Base-by-base conservation (phyloP, 2,329 filamentous ascomycete species). In the Furcasterigmium furcatum region DNA sequence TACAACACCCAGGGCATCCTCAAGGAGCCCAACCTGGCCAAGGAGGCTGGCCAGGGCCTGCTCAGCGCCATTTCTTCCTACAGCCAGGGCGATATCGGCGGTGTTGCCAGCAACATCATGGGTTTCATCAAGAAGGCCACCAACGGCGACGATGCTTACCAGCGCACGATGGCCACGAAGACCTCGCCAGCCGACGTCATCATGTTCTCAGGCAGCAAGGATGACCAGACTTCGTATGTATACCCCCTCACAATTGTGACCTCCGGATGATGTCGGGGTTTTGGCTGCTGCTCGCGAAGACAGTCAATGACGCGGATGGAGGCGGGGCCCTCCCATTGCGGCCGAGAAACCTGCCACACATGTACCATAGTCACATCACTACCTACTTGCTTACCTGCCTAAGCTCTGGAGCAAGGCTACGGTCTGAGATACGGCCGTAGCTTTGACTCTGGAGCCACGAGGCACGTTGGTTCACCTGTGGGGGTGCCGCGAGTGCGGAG, bases 191-290 rank as follows among this genome's bases (percentile, higher is more conserved):
- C 94, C 34, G 94, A 99, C 67, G 94, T 99, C 25, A 82, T 99
- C 63, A 95, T 96, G 88, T 96, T 91, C 87, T 95, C 89, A 50
- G 94, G 94, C 46, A 95, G 89, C 72, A 96, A 96, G 69, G 94
- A 99, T 62, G 82, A 85, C 50, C 94, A 97, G 70, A 99, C 94
- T 55, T 91, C 87, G 85, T 73, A 50, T 58, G 68, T 64, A n/a
- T n/a, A 25, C 5, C 16, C 20, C 27, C 16, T 9, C 27, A 18
- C 18, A 18, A 13, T 21, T 18, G 24, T 29, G 13, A 21, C 22
- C n/a, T n/a, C 20, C 19, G 29, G 21, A 22, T n/a, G n/a, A n/a
- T n/a, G n/a, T n/a, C n/a, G n/a, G n/a, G n/a, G n/a, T n/a, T n/a
- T n/a, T n/a, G n/a, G n/a, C n/a, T n/a, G n/a, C n/a, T n/a, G n/a